Conservation (phyloP, 106 monocot species). For the Phalaenopsis equestris region DNA sequence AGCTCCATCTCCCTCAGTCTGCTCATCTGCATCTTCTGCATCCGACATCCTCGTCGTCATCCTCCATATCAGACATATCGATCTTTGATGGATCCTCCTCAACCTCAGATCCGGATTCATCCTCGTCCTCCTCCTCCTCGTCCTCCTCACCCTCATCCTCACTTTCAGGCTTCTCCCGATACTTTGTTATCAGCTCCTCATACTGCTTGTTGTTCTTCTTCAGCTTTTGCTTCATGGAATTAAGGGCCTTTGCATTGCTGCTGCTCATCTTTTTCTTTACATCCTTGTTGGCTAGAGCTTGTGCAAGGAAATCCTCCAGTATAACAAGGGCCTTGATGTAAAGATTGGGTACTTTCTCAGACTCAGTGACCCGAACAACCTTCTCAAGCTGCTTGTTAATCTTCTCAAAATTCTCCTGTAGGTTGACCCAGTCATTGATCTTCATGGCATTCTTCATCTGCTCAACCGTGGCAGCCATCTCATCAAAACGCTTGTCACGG, state of each 20-base stretch:
- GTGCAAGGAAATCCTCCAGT: conserved; percentile 75
- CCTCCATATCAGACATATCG: conserved; percentile 16
- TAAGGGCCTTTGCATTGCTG: conserved; percentile 85
- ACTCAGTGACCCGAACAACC: conserved; percentile 63
- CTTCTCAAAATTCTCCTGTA: conserved; percentile 86
- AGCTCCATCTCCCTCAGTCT: conserved; percentile 14
- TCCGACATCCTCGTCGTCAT: conserved; percentile 13
- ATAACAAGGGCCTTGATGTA: conserved; percentile 87
- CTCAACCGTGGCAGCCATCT: conserved; percentile 73
- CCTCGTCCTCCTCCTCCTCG: conserved; percentile 20
- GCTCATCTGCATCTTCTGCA: conserved; percentile 19
- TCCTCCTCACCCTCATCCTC: conserved; percentile 45
- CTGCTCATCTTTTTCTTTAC: conserved; percentile 98
- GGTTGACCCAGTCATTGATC: conserved; percentile 94
- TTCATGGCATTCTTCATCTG: conserved; percentile 86
- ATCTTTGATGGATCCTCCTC: conserved; percentile 37
- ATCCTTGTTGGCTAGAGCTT: conserved; percentile 80
- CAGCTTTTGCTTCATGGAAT: conserved; percentile 93
- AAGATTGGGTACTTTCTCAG: conserved; percentile 38
- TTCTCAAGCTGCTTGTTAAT: conserved; percentile 95
- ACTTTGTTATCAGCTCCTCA: conserved; percentile 58
- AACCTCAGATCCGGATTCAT: conserved; percentile 36
- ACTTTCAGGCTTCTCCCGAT: conserved; percentile 58
- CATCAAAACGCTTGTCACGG: conserved; percentile 68
- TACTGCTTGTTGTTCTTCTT: conserved; percentile 96